Conservation (phyloP, 257 asterid species). For the Ehretia macrophylla region DNA sequence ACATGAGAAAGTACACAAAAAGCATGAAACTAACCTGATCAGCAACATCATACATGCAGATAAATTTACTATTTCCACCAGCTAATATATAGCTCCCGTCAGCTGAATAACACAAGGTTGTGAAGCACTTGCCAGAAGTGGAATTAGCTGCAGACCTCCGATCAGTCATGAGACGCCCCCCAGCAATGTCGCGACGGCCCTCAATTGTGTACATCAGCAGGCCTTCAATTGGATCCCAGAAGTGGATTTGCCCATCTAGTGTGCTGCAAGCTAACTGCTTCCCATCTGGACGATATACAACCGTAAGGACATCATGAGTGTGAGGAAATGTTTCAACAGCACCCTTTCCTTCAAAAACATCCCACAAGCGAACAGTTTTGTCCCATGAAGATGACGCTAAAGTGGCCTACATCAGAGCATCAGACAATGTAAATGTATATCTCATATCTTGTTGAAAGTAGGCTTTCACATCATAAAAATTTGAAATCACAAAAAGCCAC, state of each 20-base stretch:
- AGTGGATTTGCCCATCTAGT: constrained; percentile 89
- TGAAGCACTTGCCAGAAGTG: constrained; percentile 86
- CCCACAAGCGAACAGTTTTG: constrained; percentile 92
- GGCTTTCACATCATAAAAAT: constrained; percentile 1
- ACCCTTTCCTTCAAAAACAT: constrained; percentile 88
- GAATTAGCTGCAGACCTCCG: constrained; percentile 92
- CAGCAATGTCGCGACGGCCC: constrained; percentile 96
- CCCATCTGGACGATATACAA: constrained; percentile 92
- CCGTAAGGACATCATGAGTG: constrained; percentile 87
- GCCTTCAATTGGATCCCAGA: constrained; percentile 92
- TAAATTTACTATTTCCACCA: constrained; percentile 92
- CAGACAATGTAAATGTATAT: constrained; percentile 3
- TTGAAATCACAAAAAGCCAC: background rate
- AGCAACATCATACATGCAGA: constrained; percentile 93
- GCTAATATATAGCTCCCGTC: constrained; percentile 97
- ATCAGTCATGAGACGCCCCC: constrained; percentile 99
- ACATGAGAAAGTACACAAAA: background rate
- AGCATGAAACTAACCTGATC: constrained; percentile 69
- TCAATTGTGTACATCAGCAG: constrained; percentile 82
- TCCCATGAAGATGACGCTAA: constrained; percentile 99
- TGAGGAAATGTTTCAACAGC: constrained; percentile 85
- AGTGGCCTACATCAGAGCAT: constrained; percentile 43
- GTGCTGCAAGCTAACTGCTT: constrained; percentile 95
- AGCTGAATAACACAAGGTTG: constrained; percentile 87
- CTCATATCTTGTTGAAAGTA: background rate